phyloP scores from a whole-genome alignment of 306 rosid species.

The Carpinus viminea region DNA sequence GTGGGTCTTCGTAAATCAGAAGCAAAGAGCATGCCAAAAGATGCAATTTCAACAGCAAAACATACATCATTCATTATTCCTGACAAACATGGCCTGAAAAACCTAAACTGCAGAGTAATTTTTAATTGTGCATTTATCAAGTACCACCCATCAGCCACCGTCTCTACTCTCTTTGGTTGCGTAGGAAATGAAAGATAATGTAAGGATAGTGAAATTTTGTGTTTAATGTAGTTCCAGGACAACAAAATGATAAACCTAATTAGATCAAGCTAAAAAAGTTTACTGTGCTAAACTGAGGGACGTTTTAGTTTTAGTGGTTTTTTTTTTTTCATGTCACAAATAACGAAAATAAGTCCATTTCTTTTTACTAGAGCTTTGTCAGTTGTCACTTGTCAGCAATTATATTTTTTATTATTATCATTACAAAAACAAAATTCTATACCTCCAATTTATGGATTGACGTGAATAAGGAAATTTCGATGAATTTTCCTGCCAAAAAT shows the following conservation, averaged over 20 bases:
- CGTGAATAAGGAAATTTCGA: conserved; percentile 26
- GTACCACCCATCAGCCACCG: background rate
- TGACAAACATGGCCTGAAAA: too few relatives aligned
- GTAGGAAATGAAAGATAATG: background rate
- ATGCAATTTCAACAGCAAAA: background rate
- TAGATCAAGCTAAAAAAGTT: background rate
- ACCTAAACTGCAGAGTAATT: background rate
- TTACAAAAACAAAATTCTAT: background rate
- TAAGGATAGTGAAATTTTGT: background rate
- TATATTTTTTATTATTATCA: background rate
- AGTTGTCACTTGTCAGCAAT: conserved; percentile 20
- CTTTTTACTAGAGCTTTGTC: conserved; percentile 24
- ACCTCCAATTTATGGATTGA: conserved; percentile 13
- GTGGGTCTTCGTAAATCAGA: background rate
- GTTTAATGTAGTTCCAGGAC: background rate
- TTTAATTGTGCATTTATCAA: background rate
- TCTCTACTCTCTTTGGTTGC: background rate
- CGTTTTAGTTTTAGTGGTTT: background rate
- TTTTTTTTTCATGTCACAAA: background rate
- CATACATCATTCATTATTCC: background rate
- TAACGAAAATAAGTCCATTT: conserved; percentile 7
- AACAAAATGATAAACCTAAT: background rate
- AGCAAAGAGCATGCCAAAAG: background rate
- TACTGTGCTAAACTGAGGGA: background rate
- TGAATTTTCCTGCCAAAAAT: conserved; percentile 28